These are phyloP conservation scores for Hypoxylon sp. DNA, from an alignment of 2,329 filamentous ascomycete species.

Conservation along the genomic window DNA sequence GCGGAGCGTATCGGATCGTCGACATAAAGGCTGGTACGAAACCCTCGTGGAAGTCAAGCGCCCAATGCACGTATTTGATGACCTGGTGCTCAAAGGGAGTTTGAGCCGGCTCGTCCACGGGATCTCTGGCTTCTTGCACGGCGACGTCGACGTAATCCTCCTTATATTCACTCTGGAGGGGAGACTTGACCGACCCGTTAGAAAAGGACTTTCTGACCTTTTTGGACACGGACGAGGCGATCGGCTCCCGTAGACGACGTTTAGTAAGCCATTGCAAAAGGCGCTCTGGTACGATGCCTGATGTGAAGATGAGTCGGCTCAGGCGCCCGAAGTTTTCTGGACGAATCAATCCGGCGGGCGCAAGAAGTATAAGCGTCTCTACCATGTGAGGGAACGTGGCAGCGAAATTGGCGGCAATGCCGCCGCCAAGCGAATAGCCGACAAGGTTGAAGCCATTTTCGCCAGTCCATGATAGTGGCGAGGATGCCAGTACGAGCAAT, in stretches of 20 bases:
- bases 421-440: conserved; percentile 87
- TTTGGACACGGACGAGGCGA: conserved; percentile 59
- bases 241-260: conserved; percentile 64
- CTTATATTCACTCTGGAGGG: conserved; percentile 50
- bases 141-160: conserved; percentile 58
- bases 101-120: conserved; percentile 41
- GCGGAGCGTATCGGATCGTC: conserved; percentile 67
- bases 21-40: conserved; percentile 74
- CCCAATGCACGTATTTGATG: conserved; percentile 70
- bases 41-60: conserved; percentile 68
- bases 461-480: conserved; percentile 77
- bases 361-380: conserved; percentile 79
- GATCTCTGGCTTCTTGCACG: conserved; percentile 59
- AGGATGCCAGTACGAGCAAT: conserved; percentile 78
- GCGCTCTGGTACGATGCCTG: conserved; percentile 67
- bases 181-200: conserved; percentile 40
- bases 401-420: conserved; percentile 81
- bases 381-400: conserved; percentile 80
- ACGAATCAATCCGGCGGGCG: conserved; percentile 81
- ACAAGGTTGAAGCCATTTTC: conserved; percentile 73
- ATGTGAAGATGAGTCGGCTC: conserved; percentile 68
- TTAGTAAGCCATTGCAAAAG: conserved; percentile 65
- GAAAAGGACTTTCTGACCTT: conserved; percentile 36
- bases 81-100: conserved; percentile 64
- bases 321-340: conserved; percentile 66